Base-by-base conservation (phyloP, 345 rosid genomes). In the Abelmoschus esculentus region DNA sequence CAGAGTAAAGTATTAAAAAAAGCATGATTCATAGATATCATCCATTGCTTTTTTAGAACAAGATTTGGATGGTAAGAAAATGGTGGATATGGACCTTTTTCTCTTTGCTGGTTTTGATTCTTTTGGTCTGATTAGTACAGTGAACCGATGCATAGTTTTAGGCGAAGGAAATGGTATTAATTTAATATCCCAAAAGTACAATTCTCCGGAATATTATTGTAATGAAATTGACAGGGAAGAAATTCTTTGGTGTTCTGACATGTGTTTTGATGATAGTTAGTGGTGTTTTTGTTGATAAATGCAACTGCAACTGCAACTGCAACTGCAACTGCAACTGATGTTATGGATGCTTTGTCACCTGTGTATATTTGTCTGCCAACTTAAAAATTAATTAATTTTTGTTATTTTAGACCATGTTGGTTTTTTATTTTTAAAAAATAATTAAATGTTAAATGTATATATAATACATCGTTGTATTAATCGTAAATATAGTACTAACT, bases 311-410 rank as follows among this genome's bases (percentile, higher is more conserved):
- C n/a, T n/a, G n/a, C n/a, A n/a, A n/a, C n/a, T n/a, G n/a, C n/a
- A n/a, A n/a, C n/a, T n/a, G n/a, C n/a, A n/a, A n/a, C n/a, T n/a
- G n/a, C n/a, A n/a, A n/a, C n/a, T n/a, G n/a, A n/a, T 12, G 31
- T 56, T 42, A 34, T 75, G 78, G 71, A 57, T 70, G 73, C 70
- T 56, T 70, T 70, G 74, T 75, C 78, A 75, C 9, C 78, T 34
- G 19, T 1, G n/a, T n/a, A 19, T 32, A 19, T 29, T 70, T 56
- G 78, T n/a, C n/a, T n/a, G n/a, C n/a, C n/a, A n/a, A n/a, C n/a
- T n/a, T n/a, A n/a, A n/a, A n/a, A n/a, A n/a, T n/a, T n/a, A n/a
- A n/a, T n/a, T n/a, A n/a, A n/a, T n/a, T n/a, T n/a, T n/a, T n/a
- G n/a, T n/a, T n/a, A n/a, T n/a, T n/a, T n/a, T n/a, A n/a, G n/a